These are phyloP conservation scores for Turritis glabra DNA, from an alignment of 345 rosid genomes.

Conservation along the genomic window DNA sequence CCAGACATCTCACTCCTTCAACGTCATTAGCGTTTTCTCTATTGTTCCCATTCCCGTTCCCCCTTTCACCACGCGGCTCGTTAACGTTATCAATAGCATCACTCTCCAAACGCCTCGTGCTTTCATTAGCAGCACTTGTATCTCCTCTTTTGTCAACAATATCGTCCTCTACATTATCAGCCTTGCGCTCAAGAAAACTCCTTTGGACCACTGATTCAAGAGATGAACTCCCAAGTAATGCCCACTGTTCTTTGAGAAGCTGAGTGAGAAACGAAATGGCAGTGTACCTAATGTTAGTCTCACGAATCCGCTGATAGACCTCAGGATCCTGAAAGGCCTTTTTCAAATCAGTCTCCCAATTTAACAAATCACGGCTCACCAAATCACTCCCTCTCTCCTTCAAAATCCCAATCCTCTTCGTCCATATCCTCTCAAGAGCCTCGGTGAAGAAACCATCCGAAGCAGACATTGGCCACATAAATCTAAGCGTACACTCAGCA, in stretches of 20 bases:
- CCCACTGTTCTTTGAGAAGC: slow-evolving; percentile 34
- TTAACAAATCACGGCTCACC: slow-evolving; percentile 36
- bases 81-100: not conserved
- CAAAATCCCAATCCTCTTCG: slow-evolving; percentile 38
- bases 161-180: not conserved
- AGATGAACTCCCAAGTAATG: slow-evolving; percentile 25
- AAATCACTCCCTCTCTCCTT: slow-evolving; percentile 43
- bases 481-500: slow-evolving; percentile 55
- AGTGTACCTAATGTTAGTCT: slow-evolving; percentile 37
- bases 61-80: not conserved
- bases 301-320: slow-evolving; percentile 33
- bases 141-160: not conserved
- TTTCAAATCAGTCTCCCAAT: slow-evolving; percentile 33
- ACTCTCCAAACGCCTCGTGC: slow-evolving; percentile 11
- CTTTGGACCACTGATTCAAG: slow-evolving; percentile 9
- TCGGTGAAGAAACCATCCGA: slow-evolving; percentile 33
- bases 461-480: slow-evolving; percentile 42
- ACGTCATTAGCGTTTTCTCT: slow-evolving; percentile 6
- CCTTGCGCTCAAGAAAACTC: slow-evolving; percentile 21
- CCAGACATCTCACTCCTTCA: slow-evolving; percentile 1
- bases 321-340: slow-evolving; percentile 30
- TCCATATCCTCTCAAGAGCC: slow-evolving; percentile 64
- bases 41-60: slow-evolving; percentile 4
- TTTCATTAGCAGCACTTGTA: slow-evolving; percentile 4
- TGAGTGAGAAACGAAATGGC: slow-evolving; percentile 28